Base-by-base conservation (phyloP, 352 stramenopile genomes). In the Phytophthora pseudosyringae region DNA sequence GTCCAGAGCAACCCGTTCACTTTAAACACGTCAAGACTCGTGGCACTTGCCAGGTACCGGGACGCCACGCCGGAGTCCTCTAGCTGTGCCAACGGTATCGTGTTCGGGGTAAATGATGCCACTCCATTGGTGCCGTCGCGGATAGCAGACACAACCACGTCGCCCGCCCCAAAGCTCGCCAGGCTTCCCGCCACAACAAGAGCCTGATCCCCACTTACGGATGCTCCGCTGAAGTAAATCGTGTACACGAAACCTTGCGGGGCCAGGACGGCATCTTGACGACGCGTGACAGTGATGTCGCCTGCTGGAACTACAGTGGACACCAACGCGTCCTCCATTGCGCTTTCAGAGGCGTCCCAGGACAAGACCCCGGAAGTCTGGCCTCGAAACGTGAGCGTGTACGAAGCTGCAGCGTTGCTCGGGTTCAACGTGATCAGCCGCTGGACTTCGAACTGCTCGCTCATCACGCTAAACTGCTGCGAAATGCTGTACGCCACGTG, bases 1-100 rank as follows among this genome's bases (percentile, higher is more conserved):
- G 80, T 91, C 86, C 86, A 94, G 5, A 90, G 41, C 12, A 93
- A 90, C 0, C 86, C 86, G 25, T 93, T 91, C 12, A 86, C 83
- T 59, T 89, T 93, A 62, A 78, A 94, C 6, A 94, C 73, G 7
- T 68, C 73, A 8, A 91, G 55, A n/a, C n/a, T 67, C 3, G 72
- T 61, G n/a, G 72, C 69, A 4, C 58, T 64, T 3, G 66, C 57
- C 2, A 91, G 32, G 48, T 75, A 94, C 9, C 50, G 45, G 0
- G 80, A 71, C 0, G 67, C 10, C 0, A 51, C 70, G 2, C 53
- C 64, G 0, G 78, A 33, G 8, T 75, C 58, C 4, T 46, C 55
- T 4, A 64, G 8, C 15, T 61, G 35, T 8, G 80, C 83, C 3
- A 94, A 66, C 5, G 86, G 86, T 39, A 94, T 84, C 2, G 80